Base-by-base conservation (phyloP, 164 flowering plant species). In the Cinnamomum micranthum region DNA sequence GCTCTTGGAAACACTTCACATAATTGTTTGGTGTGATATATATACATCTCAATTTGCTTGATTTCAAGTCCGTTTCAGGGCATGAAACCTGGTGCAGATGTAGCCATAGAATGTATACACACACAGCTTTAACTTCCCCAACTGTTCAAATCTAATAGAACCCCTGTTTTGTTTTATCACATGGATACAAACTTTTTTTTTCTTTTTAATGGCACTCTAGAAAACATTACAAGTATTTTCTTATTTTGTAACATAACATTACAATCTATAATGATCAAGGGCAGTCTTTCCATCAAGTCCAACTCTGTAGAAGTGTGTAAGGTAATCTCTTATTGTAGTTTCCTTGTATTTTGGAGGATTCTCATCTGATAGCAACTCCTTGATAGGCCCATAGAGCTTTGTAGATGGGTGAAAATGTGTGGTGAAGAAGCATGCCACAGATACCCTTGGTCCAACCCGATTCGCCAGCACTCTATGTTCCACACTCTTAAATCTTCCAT, bases 331-430 rank as follows among this genome's bases (percentile, higher is more conserved):
- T 11, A 73, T 47, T 12, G 62, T 63, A 28, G 59, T 71, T n/a
- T 73, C 74, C 20, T 67, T 65, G 35, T 80, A 80, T 2, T n/a
- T 25, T 0, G 83, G 65, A 2, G 78, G 80, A 76, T 74, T 80
- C 2, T 78, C 73, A 20, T 80, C 79, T 2, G 83, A 78, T 41
- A 76, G 19, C 66, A 76, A 27, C 78, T 83, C 83, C 58, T 83
- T 77, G 35, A 86, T 82, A 0, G 88, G 85, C 1, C 87, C 83
- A 65, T 71, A 84, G 0, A 60, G 25, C 25, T 70, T 78, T 22
- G 63, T 2, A 6, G 63, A 14, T 3, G 35, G 25, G n/a, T 68
- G 19, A 14, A 19, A n/a, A 12, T 14, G 23, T 11, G 80, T 24
- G 6, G 62, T 73, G 68, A 75, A 81, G 25, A 85, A 82, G 19